Base-by-base conservation (phyloP, 2,329 filamentous ascomycete genomes). In the Microdochium trichocladiopsis region DNA sequence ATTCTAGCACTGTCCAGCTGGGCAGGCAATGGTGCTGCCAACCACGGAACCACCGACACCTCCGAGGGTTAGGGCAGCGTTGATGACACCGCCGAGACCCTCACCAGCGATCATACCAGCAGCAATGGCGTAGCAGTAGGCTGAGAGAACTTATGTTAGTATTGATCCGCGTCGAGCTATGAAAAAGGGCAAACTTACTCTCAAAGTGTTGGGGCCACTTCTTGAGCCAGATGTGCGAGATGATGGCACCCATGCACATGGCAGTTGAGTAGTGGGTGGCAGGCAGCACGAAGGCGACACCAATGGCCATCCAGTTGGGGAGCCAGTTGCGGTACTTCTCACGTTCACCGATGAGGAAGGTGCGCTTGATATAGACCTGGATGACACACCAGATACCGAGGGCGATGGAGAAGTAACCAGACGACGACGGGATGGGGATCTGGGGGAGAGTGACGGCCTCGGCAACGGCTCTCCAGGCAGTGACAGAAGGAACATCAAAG, bases 81-180 rank as follows among this genome's bases (percentile, higher is more conserved):
- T 83, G 53, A 84, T 65, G 12, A 84, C 80, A 56, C 82, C 82
- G 4, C 79, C 82, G 51, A 84, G 76, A 49, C 82, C 82, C 65
- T 85, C 82, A 2, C 82, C 82, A 2, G 82, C 81, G 57, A 85
- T 82, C 50, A 84, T 63, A 53, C 82, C 81, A 16, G 82, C 82
- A 0, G 82, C 82, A 50, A 83, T 69, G 2, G 79, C 78, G 56
- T 79, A 84, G 3, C 74, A 79, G 60, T 79, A 82, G 12, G 22
- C 41, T 45, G 22, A 9, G 11, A 22, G 5, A 12, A 22, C 4
- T 33, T n/a, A 33, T 14, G 28, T 33, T 33, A 33, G 28, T 33
- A 33, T 9, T 33, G 8, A 9, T 33, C 8, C 8, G 9, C n/a
- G 36, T 16, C n/a, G n/a, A 6, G n/a, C 5, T 16, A 41, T 16